Evolutionary conservation across 177 flowering plant genomes (phyloP).

Genomic region (Telopea speciosissima): DNA sequence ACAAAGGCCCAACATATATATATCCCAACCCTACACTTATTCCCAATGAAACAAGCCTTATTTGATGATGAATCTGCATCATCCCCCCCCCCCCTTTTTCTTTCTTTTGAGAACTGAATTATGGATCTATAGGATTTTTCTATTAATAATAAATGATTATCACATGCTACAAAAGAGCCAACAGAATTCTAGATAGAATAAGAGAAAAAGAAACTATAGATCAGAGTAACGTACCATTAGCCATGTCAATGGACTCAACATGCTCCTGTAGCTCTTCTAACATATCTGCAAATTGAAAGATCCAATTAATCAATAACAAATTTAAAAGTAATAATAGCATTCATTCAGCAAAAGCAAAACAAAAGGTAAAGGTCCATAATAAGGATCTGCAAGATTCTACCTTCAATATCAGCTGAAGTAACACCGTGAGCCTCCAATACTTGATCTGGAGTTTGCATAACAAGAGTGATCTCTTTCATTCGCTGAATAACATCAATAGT

Average conservation of each 20-base stretch:
- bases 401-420: constrained; percentile 74
- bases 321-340: background rate
- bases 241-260: constrained; percentile 94
- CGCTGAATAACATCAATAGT: constrained; percentile 72
- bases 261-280: constrained; percentile 97
- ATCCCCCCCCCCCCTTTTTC: too few species aligned
- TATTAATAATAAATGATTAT: too few species aligned
- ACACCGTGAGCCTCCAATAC: constrained; percentile 88
- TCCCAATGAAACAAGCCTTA: too few species aligned
- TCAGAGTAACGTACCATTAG: constrained; percentile 53
- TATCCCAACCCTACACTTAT: too few species aligned
- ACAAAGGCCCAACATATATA: too few species aligned
- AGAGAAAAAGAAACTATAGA: background rate
- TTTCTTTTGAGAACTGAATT: too few species aligned
- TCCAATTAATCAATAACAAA: background rate
- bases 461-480: constrained; percentile 92
- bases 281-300: constrained; percentile 59
- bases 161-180: background rate
- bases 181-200: background rate
- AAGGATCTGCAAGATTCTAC: constrained; percentile 23
- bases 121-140: background rate
- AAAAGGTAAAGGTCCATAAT: background rate
- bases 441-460: constrained; percentile 87
- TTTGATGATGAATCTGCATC: too few species aligned
- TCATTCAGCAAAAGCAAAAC: background rate